These are phyloP conservation scores for Alopecurus myosuroides DNA, from an alignment of 176 grass and related monocot genomes.

Conservation along the genomic window DNA sequence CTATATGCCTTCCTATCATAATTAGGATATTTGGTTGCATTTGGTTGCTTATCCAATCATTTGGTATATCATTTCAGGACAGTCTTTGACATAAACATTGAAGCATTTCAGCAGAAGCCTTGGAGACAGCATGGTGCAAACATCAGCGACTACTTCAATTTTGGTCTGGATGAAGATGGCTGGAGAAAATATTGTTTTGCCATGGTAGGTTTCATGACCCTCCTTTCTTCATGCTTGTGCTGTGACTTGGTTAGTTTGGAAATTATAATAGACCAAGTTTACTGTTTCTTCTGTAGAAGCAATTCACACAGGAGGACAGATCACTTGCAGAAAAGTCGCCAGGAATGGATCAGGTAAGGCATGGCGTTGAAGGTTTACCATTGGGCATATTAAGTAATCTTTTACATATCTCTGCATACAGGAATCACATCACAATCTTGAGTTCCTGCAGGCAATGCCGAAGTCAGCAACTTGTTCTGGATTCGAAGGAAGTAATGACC, in stretches of 20 bases:
- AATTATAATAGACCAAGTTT: constrained; percentile 4
- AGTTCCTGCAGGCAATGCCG: constrained; percentile 21
- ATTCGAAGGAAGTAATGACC: constrained; percentile 26
- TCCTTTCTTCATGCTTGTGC: not conserved
- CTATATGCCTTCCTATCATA: not conserved
- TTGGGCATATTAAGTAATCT: constrained; percentile 10
- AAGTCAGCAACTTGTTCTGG: constrained; percentile 32
- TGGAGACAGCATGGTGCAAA: constrained; percentile 63
- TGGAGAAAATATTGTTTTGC: constrained; percentile 70
- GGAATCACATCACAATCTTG: constrained; percentile 28
- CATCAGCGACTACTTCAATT: constrained; percentile 76
- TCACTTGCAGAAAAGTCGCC: constrained; percentile 26
- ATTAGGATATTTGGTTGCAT: not conserved
- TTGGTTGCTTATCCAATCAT: constrained; percentile 14
- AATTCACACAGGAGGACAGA: constrained; percentile 35
- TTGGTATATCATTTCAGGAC: constrained; percentile 24
- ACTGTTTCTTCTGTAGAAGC: constrained; percentile 28
- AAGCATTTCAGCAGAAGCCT: constrained; percentile 71
- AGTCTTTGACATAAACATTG: constrained; percentile 52
- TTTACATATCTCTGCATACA: constrained; percentile 22
- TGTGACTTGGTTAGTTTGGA: not conserved
- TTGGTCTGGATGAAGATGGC: constrained; percentile 68
- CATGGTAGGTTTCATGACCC: constrained; percentile 42
- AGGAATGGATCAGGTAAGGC: constrained; percentile 49
- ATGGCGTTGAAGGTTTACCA: constrained; percentile 12